phyloP scores from a whole-genome alignment of 1,284 basidiomycete species.

The Kwoniella shivajii region DNA sequence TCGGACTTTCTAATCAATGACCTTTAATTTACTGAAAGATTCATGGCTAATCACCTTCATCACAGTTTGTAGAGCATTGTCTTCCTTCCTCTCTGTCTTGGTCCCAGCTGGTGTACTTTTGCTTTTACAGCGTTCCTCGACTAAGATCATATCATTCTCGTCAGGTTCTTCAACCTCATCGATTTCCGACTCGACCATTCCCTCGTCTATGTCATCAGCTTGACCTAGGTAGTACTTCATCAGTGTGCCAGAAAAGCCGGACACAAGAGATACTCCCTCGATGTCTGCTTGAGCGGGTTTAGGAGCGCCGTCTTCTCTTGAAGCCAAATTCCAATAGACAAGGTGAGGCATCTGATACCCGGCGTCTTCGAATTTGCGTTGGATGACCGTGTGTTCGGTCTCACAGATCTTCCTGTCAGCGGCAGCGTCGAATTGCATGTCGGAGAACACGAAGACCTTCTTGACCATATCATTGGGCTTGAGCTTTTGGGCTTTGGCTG shows the following conservation, averaged over 20 bases:
- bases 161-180: slow-evolving; percentile 28
- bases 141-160: too few species aligned
- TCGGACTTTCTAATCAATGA: slow-evolving; percentile 33
- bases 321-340: slow-evolving; percentile 44
- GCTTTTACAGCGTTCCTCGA: too few species aligned
- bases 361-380: slow-evolving; percentile 59
- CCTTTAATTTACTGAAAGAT: slow-evolving; percentile 56
- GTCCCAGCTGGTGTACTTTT: too few species aligned
- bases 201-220: slow-evolving; percentile 28
- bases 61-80: slow-evolving; percentile 61
- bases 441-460: slow-evolving; percentile 70
- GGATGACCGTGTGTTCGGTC: slow-evolving; percentile 66
- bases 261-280: slow-evolving; percentile 62
- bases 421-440: slow-evolving; percentile 71
- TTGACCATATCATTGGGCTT: slow-evolving; percentile 70
- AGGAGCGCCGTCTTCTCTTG: slow-evolving; percentile 31
- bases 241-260: slow-evolving; percentile 65
- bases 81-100: slow-evolving; percentile 45
- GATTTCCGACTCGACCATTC: slow-evolving; percentile 44
- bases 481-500: slow-evolving; percentile 62
- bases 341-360: slow-evolving; percentile 71
- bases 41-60: slow-evolving; percentile 59
- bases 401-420: slow-evolving; percentile 54
- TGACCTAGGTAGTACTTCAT: slow-evolving; percentile 68
- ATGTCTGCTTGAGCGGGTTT: slow-evolving; percentile 61